Evolutionary conservation across 2,329 filamentous ascomycete species (phyloP).

Genomic region (Colletotrichum liaoningense): DNA sequence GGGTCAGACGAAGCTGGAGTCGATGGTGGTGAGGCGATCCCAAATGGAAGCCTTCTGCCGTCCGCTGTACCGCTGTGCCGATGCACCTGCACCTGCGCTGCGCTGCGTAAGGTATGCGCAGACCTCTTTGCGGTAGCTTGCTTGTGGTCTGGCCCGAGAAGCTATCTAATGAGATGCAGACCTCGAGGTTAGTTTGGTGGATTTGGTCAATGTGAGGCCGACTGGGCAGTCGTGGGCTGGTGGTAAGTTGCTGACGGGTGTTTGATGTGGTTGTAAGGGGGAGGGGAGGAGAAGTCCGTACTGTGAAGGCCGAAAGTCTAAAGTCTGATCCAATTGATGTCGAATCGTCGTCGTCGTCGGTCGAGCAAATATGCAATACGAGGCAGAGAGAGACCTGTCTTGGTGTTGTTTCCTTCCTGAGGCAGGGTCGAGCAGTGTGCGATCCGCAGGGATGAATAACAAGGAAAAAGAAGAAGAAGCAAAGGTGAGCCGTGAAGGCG

Average conservation of each 20-base stretch:
- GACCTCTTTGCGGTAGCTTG: no score
- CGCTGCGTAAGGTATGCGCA: not conserved
- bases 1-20: not conserved
- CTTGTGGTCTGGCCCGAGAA: no score
- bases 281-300: not conserved
- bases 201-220: not conserved
- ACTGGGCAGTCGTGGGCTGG: no score
- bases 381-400: not conserved
- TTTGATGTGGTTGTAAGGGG: not conserved
- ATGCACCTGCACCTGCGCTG: not conserved
- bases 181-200: not conserved
- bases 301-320: not conserved
- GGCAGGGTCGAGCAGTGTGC: not conserved
- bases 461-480: not conserved
- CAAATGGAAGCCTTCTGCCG: not conserved
- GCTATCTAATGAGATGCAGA: not conserved
- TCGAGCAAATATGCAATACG: not conserved
- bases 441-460: slow-evolving; percentile 1
- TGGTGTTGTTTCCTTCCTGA: slow-evolving; percentile 3
- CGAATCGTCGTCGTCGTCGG: not conserved
- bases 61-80: not conserved
- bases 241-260: not conserved
- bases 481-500: not conserved
- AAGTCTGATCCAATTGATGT: not conserved
- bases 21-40: not conserved